Percentiles rank a stretch among this genome's conserved stretches.
Conservation (phyloP, 2,329 filamentous ascomycete species). For the Falciphora oryzae region DNA sequence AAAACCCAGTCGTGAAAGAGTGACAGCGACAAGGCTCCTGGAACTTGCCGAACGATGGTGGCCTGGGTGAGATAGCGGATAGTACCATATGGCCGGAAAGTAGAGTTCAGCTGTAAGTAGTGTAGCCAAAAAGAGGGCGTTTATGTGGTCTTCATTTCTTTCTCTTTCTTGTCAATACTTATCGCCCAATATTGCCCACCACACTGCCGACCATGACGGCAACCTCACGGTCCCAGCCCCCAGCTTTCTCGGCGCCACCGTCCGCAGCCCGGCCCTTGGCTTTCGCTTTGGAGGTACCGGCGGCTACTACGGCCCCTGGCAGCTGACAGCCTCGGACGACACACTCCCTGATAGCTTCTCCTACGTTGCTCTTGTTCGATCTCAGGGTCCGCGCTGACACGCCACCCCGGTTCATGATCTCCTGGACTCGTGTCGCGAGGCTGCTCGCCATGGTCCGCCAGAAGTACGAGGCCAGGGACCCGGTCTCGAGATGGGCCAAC, state of each 20-base stretch:
- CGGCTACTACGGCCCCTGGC: slow-evolving; percentile 46
- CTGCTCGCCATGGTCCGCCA: slow-evolving; percentile 84
- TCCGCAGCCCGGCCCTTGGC: slow-evolving; percentile 32
- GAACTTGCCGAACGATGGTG: too few species aligned
- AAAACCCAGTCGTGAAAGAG: too few species aligned
- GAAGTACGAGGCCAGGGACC: slow-evolving; percentile 83
- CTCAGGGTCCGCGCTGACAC: slow-evolving; percentile 76
- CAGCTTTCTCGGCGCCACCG: slow-evolving; percentile 17
- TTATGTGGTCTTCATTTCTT: not conserved
- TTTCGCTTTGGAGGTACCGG: slow-evolving; percentile 37
- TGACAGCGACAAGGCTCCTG: too few species aligned
- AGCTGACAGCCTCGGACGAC: slow-evolving; percentile 71
- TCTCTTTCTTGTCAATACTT: not conserved
- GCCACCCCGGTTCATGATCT: slow-evolving; percentile 77
- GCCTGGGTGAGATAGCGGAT: too few species aligned
- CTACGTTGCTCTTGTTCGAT: slow-evolving; percentile 67
- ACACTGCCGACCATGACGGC: slow-evolving; percentile 92
- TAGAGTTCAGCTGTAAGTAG: not conserved
- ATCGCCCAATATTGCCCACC: slow-evolving; percentile 49
- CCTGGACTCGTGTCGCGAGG: slow-evolving; percentile 71
- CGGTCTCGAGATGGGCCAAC: slow-evolving; percentile 74
- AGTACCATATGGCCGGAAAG: not conserved
- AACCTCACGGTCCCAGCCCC: slow-evolving; percentile 80
- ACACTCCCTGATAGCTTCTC: slow-evolving; percentile 74
- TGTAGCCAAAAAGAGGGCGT: not conserved